A percentile compares a stretch with the other conserved stretches of the same genome.
These are phyloP conservation scores for Emericellopsis cladophorae DNA, from an alignment of 2,329 filamentous ascomycete species.

Conservation along the genomic window DNA sequence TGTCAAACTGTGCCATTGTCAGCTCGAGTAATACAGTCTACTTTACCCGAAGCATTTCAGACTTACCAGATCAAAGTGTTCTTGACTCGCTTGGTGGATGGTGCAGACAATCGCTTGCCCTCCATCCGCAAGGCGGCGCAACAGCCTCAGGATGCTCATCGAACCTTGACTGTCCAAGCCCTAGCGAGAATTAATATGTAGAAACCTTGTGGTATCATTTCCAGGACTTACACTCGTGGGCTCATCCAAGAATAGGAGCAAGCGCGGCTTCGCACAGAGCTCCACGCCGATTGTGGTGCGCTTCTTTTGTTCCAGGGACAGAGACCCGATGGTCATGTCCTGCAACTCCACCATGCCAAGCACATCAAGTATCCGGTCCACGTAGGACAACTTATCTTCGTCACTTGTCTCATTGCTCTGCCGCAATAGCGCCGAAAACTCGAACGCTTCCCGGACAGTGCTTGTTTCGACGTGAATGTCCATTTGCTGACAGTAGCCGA, in stretches of 20 bases:
- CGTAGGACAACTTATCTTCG: conserved; percentile 46
- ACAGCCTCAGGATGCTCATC: conserved; percentile 20
- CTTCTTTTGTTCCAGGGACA: conserved; percentile 32
- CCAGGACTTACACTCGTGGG: neutral
- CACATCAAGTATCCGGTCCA: conserved; percentile 53
- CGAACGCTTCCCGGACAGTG: conserved; percentile 40
- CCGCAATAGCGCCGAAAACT: conserved; percentile 41
- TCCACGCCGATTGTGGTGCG: conserved; percentile 41
- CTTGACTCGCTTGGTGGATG: conserved; percentile 33
- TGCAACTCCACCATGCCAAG: conserved; percentile 55
- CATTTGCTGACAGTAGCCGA: conserved; percentile 56
- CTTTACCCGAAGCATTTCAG: conserved; percentile 14
- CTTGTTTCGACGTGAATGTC: conserved; percentile 41
- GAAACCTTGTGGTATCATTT: neutral
- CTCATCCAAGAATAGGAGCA: conserved; percentile 41
- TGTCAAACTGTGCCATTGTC: conserved; percentile 35
- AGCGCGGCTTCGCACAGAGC: conserved; percentile 34
- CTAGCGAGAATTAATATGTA: conserved; percentile 17
- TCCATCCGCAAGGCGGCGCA: conserved; percentile 45
- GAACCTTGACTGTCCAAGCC: conserved; percentile 4
- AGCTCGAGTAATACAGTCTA: conserved; percentile 19
- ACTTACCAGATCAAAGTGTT: conserved; percentile 4
- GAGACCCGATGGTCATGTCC: conserved; percentile 48
- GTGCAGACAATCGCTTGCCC: conserved; percentile 42
- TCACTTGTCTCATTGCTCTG: conserved; percentile 40